Conservation (phyloP, 495 filamentous ascomycete genomes). For the Penicillium bovifimosum region DNA sequence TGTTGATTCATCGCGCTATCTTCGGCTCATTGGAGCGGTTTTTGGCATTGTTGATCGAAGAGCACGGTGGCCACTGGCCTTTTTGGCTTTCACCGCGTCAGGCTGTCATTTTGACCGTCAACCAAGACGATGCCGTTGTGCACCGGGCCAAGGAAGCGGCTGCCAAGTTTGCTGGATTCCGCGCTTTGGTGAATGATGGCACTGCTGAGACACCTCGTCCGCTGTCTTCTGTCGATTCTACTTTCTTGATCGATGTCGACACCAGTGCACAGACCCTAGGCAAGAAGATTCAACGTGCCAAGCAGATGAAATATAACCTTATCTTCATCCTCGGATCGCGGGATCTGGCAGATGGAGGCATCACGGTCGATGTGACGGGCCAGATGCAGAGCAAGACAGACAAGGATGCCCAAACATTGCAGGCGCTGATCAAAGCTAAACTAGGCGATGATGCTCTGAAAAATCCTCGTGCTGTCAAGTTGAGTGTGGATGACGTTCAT, state of each 20-base stretch:
- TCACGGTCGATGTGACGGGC: conserved; percentile 43
- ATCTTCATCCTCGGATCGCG: conserved; percentile 68
- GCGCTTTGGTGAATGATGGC: conserved; percentile 21
- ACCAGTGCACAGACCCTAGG: conserved; percentile 52
- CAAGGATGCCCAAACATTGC: conserved; percentile 23
- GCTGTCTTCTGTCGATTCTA: conserved; percentile 39
- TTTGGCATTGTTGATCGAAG: conserved; percentile 81
- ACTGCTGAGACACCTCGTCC: conserved; percentile 22
- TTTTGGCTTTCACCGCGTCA: conserved; percentile 90
- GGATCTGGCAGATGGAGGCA: conserved; percentile 39
- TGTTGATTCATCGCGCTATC: conserved; percentile 84
- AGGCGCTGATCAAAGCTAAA: conserved; percentile 23
- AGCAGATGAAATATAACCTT: conserved; percentile 64
- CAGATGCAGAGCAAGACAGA: conserved; percentile 43
- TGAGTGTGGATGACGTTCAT: conserved; percentile 37
- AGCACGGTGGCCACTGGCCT: conserved; percentile 76
- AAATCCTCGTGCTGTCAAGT: conserved; percentile 36
- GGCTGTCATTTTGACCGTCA: conserved; percentile 71
- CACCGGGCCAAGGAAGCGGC: conserved; percentile 48
- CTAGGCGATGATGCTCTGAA: conserved; percentile 28
- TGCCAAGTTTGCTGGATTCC: conserved; percentile 33
- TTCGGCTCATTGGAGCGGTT: conserved; percentile 83
- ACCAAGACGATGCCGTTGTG: conserved; percentile 55
- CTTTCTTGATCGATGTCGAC: conserved; percentile 69
- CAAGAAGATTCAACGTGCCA: conserved; percentile 70